Evolutionary conservation across 73 alveolate genomes (phyloP), one percentile per base, ranked within the genome.

Genomic region (Halteria grandinella): DNA sequence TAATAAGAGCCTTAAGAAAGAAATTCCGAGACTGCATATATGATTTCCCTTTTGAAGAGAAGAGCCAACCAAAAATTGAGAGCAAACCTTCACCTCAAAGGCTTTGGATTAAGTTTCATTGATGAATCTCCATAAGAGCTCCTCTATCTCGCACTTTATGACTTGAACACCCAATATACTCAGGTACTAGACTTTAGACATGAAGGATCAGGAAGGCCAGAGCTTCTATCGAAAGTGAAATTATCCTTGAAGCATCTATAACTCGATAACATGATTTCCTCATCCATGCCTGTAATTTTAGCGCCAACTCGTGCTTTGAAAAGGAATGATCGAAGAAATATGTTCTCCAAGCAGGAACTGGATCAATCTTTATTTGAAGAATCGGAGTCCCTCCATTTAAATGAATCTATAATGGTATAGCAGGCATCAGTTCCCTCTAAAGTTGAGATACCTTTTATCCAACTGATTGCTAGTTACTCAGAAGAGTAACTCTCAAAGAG

Each of bases 71-170:
- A 39, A 27, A 63, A 63, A 80, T 20, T 73, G 58, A 77, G 69
- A 45, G 63, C 66, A 21, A 79, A 75, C 36, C 64, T 86, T 40
- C 79, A 80, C 29, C 75, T 94, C 39, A 82, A 79, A 87, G 97
- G 99, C 39, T 39, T 94, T 29, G 99, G 98, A 29, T 31, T 94
- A n/a, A 84, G 96, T 33, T 64, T 94, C 14, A 86, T 91, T 37
- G 98, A 94, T 70, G 80, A 86, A 41, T 79, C 85, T 2, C 97
- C 97, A 8, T 79, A 78, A 55, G 99, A 94, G 87, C 40, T 89
- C 40, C 75, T 94, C 49, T 94, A 85, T 78, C 39, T 89, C 0
- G 47, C 86, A 28, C 12, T 88, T 15, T 62, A 32, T 36, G 78
- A 47, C 17, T 7, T 88, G 0, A 1, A 40, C 4, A 50, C 36